These are phyloP conservation scores for Orobanche coerulescens DNA, from an alignment of 257 asterid genomes.

Conservation along the genomic window DNA sequence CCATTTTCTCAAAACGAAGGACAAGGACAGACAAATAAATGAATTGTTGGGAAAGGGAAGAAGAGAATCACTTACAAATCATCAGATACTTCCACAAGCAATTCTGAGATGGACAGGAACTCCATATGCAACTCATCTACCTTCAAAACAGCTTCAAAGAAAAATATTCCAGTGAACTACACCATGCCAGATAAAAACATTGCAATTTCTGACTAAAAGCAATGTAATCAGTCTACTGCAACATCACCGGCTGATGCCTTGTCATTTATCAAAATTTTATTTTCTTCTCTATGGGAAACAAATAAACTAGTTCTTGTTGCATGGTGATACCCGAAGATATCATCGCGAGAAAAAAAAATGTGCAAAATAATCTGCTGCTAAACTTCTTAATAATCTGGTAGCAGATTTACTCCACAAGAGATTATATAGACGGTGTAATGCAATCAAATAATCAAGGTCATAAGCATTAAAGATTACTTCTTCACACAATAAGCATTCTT, in stretches of 20 bases:
- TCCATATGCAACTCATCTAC: slow-evolving; percentile 90
- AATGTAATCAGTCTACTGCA: background rate
- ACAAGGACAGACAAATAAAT: background rate
- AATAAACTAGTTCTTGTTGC: too few relatives aligned
- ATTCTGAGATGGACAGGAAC: slow-evolving; percentile 74
- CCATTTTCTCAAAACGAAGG: background rate
- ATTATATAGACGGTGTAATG: background rate
- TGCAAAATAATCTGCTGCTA: background rate
- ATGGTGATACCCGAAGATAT: background rate
- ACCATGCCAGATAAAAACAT: background rate
- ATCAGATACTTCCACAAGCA: slow-evolving; percentile 89
- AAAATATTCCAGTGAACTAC: slow-evolving; percentile 21
- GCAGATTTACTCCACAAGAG: background rate
- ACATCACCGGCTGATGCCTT: background rate
- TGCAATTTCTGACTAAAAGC: background rate
- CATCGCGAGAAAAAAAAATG: background rate
- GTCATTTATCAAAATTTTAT: background rate
- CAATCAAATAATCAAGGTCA: background rate
- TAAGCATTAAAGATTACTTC: background rate
- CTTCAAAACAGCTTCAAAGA: slow-evolving; percentile 59
- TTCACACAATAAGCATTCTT: background rate
- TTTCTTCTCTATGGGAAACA: background rate
- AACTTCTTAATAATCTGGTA: background rate
- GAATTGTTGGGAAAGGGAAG: slow-evolving; percentile 11
- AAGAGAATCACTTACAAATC: slow-evolving; percentile 65